These are phyloP conservation scores for Penstemon eatonii DNA, from an alignment of 257 asterid species.

Conservation along the genomic window DNA sequence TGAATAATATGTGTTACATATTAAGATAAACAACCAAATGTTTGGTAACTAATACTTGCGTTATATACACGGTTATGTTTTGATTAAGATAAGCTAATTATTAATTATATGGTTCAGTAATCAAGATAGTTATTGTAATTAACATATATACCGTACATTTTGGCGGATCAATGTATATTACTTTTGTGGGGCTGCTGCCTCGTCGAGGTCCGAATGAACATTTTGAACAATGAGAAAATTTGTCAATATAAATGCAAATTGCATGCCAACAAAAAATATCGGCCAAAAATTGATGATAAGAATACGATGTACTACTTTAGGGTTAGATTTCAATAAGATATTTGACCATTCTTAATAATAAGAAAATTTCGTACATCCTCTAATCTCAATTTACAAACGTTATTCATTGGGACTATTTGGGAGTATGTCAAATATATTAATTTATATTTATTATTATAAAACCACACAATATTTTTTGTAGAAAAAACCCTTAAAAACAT, in stretches of 20 bases:
- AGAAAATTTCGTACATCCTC: too few species aligned
- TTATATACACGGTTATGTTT: neutral
- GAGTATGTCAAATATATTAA: too few species aligned
- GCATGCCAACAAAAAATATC: constrained; percentile 14
- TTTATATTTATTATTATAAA: too few species aligned
- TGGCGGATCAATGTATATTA: constrained; percentile 32
- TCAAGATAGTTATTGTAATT: constrained; percentile 17
- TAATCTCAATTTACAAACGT: too few species aligned
- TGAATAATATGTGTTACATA: too few species aligned
- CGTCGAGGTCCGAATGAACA: constrained; percentile 33
- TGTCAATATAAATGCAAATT: neutral
- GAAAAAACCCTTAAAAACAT: too few species aligned
- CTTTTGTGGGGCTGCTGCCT: constrained; percentile 28
- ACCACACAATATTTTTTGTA: too few species aligned
- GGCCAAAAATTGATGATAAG: too few species aligned
- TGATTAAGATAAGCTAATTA: neutral
- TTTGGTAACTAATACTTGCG: neutral
- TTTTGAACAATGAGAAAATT: constrained; percentile 28
- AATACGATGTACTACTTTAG: neutral
- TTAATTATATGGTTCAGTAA: neutral
- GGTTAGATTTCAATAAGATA: too few species aligned
- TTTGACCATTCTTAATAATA: too few species aligned
- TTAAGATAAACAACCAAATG: neutral
- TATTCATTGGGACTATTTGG: too few species aligned
- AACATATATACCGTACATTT: constrained; percentile 28